phyloP scores from a whole-genome alignment of 805 yeast genomes.

The Scheffersomyces ergatensis region DNA sequence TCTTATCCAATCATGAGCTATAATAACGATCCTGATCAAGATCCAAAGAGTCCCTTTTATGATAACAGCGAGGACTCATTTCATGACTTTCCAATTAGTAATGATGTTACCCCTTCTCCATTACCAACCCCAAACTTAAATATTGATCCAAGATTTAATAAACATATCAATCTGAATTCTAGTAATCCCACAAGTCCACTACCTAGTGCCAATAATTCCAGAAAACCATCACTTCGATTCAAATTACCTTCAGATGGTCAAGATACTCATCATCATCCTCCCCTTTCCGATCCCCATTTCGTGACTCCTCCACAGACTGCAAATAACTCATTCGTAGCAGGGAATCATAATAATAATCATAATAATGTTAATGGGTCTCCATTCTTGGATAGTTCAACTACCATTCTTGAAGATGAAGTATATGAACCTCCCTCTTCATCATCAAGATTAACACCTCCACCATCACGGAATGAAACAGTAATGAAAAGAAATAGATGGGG shows the following conservation, averaged over 20 bases:
- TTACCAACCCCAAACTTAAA: slow-evolving; percentile 26
- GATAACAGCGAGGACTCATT: slow-evolving; percentile 8
- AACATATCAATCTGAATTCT: slow-evolving; percentile 4
- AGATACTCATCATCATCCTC: background rate
- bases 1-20: no score
- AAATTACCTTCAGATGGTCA: slow-evolving; percentile 15
- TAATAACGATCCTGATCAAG: no score
- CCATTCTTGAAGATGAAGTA: slow-evolving; percentile 20
- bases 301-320: background rate
- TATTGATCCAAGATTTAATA: slow-evolving; percentile 6
- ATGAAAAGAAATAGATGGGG: slow-evolving; percentile 90
- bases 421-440: slow-evolving; percentile 10
- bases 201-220: slow-evolving; percentile 1
- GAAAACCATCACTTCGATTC: slow-evolving; percentile 28
- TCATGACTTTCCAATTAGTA: background rate
- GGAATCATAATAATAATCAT: no score
- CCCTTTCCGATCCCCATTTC: background rate
- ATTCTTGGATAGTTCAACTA: slow-evolving; percentile 18
- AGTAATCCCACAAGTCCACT: slow-evolving; percentile 1
- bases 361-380: slow-evolving; percentile 20
- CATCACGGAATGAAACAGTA: slow-evolving; percentile 42
- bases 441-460: background rate
- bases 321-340: background rate
- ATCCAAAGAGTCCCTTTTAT: slow-evolving; percentile 8
- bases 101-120: slow-evolving; percentile 12